phyloP scores from a whole-genome alignment of 2,329 filamentous ascomycete genomes.

The Thermoascus crustaceus region DNA sequence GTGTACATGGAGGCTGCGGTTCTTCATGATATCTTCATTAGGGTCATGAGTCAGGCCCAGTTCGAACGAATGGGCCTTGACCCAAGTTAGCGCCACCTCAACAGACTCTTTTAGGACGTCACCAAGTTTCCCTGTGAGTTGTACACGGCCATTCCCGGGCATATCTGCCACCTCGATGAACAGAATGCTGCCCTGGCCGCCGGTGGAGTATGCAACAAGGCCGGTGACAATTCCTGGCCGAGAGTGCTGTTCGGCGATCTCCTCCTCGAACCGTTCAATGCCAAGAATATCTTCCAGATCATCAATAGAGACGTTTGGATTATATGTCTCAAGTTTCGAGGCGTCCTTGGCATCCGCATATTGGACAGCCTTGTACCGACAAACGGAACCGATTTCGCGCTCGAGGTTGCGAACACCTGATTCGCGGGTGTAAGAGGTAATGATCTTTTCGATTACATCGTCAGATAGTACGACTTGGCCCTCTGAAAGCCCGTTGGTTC shows the following conservation, averaged over 20 bases:
- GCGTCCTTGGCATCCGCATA: constrained; percentile 83
- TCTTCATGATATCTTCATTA: constrained; percentile 90
- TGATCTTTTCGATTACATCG: constrained; percentile 87
- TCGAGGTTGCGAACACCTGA: constrained; percentile 93
- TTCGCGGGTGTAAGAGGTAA: constrained; percentile 93
- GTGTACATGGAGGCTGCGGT: constrained; percentile 88
- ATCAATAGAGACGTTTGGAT: constrained; percentile 61
- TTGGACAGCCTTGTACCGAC: constrained; percentile 89
- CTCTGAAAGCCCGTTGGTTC: constrained; percentile 72
- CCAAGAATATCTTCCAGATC: constrained; percentile 88
- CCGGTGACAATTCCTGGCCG: constrained; percentile 91
- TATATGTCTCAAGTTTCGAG: constrained; percentile 60
- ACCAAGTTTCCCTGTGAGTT: constrained; percentile 91
- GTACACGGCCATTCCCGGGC: constrained; percentile 84
- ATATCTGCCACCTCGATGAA: constrained; percentile 98
- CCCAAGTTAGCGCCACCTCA: constrained; percentile 93
- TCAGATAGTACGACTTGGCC: constrained; percentile 69
- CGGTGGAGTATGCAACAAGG: constrained; percentile 86
- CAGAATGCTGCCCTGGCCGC: constrained; percentile 88
- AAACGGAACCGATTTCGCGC: constrained; percentile 89
- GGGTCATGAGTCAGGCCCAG: constrained; percentile 74
- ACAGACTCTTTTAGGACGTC: constrained; percentile 96
- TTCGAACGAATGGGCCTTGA: constrained; percentile 90
- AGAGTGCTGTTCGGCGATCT: constrained; percentile 77
- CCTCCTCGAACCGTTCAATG: constrained; percentile 88